A percentile compares a stretch with the other conserved stretches of the same genome.
These are phyloP conservation scores for Samsoniella hepiali DNA, from an alignment of 2,329 filamentous ascomycete genomes.

Conservation along the genomic window DNA sequence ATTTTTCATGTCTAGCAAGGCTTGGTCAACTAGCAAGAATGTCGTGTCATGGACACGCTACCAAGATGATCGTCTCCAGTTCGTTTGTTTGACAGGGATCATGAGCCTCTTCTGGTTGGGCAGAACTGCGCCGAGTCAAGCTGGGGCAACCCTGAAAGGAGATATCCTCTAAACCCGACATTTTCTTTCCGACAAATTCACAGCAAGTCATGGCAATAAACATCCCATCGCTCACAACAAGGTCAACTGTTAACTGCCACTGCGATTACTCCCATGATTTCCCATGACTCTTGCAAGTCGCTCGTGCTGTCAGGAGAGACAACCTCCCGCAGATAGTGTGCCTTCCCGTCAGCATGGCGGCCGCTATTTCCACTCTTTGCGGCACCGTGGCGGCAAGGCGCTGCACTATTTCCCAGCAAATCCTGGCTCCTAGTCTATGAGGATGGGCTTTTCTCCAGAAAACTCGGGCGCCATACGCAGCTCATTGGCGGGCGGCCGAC, in stretches of 20 bases:
- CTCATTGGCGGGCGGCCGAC: neutral
- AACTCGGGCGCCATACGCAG: neutral
- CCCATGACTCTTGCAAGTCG: neutral
- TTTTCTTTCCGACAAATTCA: neutral
- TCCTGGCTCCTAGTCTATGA: neutral
- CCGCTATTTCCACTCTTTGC: conserved; percentile 3
- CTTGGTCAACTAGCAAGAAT: neutral
- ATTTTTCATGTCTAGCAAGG: neutral
- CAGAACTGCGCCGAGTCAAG: neutral
- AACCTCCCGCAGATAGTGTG: neutral
- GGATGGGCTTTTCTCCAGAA: conserved; percentile 5
- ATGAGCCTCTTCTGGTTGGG: neutral
- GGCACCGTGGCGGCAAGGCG: neutral
- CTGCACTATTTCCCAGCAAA: neutral
- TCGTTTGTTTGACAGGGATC: neutral
- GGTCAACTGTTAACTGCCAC: neutral
- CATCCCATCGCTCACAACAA: no score
- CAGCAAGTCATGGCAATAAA: no score
- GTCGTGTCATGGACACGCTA: conserved; percentile 6
- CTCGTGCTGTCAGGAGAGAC: neutral
- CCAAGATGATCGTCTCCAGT: conserved; percentile 11
- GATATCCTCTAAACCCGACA: neutral
- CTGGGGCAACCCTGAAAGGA: neutral
- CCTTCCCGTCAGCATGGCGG: conserved; percentile 4
- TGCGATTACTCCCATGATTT: neutral